phyloP scores from a whole-genome alignment of 108 stramenopile species.

The Nitzschia putrida region DNA sequence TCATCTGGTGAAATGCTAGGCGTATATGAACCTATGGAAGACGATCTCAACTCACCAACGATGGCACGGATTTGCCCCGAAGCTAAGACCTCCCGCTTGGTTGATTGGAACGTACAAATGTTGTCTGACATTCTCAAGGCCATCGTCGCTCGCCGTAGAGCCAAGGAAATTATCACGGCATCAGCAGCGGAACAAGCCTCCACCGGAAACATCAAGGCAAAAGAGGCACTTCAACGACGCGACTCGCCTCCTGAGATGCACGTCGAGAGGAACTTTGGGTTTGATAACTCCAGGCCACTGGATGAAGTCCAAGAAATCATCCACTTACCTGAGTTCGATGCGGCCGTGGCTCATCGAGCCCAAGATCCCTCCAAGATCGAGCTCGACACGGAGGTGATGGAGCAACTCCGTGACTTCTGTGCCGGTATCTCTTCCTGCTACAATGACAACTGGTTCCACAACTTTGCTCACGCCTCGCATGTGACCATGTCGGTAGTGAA shows the following conservation, averaged over 20 bases:
- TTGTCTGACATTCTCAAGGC: slow-evolving; percentile 13
- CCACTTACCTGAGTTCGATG: not conserved
- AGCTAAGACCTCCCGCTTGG: slow-evolving; percentile 1
- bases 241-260: not conserved
- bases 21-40: not conserved
- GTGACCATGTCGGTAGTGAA: slow-evolving; percentile 10
- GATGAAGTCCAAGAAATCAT: slow-evolving; percentile 19
- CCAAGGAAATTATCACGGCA: not conserved
- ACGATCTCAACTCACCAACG: no score
- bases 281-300: not conserved
- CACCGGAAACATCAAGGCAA: not conserved
- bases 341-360: not conserved
- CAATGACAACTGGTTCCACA: slow-evolving; percentile 11
- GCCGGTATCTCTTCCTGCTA: not conserved
- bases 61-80: no score
- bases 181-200: not conserved
- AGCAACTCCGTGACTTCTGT: not conserved
- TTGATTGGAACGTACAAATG: slow-evolving; percentile 27
- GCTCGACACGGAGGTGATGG: not conserved
- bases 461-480: slow-evolving; percentile 9
- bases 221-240: no score
- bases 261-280: not conserved
- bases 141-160: slow-evolving; percentile 14
- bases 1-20: not conserved
- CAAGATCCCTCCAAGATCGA: not conserved